Percentiles rank a stretch among this genome's conserved stretches.
Conservation (phyloP, 2,329 filamentous ascomycete species). For the Trichoderma sp. region DNA sequence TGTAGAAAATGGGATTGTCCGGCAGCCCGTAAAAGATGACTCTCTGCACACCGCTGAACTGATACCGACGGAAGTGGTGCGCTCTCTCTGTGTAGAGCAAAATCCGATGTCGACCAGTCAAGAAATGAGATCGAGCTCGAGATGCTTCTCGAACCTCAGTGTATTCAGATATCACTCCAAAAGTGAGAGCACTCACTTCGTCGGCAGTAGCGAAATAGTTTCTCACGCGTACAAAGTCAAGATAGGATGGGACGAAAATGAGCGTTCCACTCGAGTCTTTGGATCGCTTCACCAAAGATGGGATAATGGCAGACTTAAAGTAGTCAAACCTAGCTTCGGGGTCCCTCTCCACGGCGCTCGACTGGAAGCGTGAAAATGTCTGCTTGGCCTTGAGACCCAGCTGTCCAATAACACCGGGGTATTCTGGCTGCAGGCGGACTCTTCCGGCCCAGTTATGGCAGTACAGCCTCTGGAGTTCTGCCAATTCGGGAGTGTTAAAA, state of each 20-base stretch:
- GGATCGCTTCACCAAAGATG: constrained; percentile 66
- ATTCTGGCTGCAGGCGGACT: constrained; percentile 66
- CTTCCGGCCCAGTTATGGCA: constrained; percentile 82
- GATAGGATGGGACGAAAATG: constrained; percentile 87
- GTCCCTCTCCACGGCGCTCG: constrained; percentile 66
- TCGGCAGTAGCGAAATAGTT: constrained; percentile 81
- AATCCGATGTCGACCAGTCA: constrained; percentile 75
- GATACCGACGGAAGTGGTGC: constrained; percentile 94
- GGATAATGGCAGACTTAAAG: constrained; percentile 79
- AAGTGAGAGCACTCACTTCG: constrained; percentile 48
- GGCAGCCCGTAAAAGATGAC: constrained; percentile 90
- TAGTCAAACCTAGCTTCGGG: constrained; percentile 88
- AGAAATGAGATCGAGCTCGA: constrained; percentile 82
- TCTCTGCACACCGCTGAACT: constrained; percentile 73
- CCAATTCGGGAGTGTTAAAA: constrained; percentile 85
- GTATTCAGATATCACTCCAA: constrained; percentile 88
- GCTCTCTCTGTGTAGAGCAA: constrained; percentile 90
- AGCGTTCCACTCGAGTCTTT: constrained; percentile 67
- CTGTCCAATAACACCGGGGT: constrained; percentile 70
- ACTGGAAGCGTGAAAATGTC: constrained; percentile 85
- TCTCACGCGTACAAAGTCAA: constrained; percentile 89
- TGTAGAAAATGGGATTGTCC: constrained; percentile 81
- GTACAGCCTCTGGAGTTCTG: constrained; percentile 70
- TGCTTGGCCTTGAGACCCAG: constrained; percentile 72
- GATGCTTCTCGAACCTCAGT: constrained; percentile 74